Conservation (phyloP, 1,284 basidiomycete species). For the Ganoderma multipileum region DNA sequence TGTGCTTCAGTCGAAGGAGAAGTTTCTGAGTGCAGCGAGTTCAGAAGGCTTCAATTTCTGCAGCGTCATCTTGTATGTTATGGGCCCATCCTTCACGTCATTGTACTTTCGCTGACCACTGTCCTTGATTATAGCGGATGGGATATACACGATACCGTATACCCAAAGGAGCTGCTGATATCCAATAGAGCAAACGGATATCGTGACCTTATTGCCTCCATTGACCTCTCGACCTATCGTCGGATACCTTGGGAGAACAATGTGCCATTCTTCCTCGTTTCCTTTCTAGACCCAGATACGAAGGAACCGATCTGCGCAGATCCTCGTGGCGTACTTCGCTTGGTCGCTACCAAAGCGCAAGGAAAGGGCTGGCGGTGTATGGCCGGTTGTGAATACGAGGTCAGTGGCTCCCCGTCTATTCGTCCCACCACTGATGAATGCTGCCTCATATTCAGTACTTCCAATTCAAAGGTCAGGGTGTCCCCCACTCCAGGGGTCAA, state of each 20-base stretch:
- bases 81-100: conserved; percentile 11
- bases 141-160: conserved; percentile 89
- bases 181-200: conserved; percentile 94
- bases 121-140: conserved; percentile 62
- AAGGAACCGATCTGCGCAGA: conserved; percentile 81
- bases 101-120: background rate
- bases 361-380: conserved; percentile 65
- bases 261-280: conserved; percentile 92
- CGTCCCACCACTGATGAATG: background rate
- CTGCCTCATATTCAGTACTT: conserved; percentile 72
- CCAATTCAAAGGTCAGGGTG: conserved; percentile 81
- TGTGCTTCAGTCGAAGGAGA: conserved; percentile 76
- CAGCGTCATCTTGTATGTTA: conserved; percentile 82
- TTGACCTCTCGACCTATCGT: conserved; percentile 87
- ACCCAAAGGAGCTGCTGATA: conserved; percentile 86
- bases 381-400: conserved; percentile 93
- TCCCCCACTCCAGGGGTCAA: too few relatives aligned
- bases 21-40: conserved; percentile 88
- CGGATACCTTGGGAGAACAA: conserved; percentile 93
- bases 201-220: conserved; percentile 83
- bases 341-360: conserved; percentile 58
- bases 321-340: conserved; percentile 83
- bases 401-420: conserved; percentile 34
- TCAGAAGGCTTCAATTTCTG: conserved; percentile 92
- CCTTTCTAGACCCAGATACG: conserved; percentile 88